A percentile compares a stretch with the other conserved stretches of the same genome.
Conservation (phyloP, 495 filamentous ascomycete genomes). For the Penicillium daleae region DNA sequence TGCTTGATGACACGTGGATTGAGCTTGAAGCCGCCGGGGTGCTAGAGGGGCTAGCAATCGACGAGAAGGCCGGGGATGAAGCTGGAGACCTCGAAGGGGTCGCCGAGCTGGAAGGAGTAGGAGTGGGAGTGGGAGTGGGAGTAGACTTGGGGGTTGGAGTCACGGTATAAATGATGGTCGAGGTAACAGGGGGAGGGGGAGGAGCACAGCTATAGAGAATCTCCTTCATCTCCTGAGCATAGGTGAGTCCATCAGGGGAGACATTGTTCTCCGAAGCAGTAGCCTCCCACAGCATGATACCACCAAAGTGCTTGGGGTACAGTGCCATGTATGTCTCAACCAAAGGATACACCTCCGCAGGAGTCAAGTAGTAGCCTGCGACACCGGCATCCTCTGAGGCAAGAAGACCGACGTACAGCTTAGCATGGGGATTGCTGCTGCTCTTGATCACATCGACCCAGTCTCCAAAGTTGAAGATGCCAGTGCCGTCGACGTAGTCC, state of each 20-base stretch:
- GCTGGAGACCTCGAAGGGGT: conserved; percentile 23
- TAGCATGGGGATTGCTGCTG: conserved; percentile 61
- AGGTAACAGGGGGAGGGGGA: conserved; percentile 27
- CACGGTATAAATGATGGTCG: conserved; percentile 22
- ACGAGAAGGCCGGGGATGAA: conserved; percentile 16
- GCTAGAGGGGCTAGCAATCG: conserved; percentile 18
- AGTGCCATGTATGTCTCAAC: conserved; percentile 52
- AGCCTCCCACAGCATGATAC: conserved; percentile 76
- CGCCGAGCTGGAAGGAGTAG: conserved; percentile 18
- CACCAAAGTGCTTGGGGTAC: conserved; percentile 63
- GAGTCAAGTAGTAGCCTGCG: conserved; percentile 48
- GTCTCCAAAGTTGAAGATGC: conserved; percentile 62
- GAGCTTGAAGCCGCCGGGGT: conserved; percentile 16
- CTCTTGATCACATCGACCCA: conserved; percentile 68
- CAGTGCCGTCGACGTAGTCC: conserved; percentile 43
- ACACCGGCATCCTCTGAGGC: conserved; percentile 44
- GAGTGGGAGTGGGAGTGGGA: conserved; percentile 2
- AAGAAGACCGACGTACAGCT: conserved; percentile 67
- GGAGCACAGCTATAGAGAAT: conserved; percentile 43
- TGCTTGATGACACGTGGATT: conserved; percentile 2
- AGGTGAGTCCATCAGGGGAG: conserved; percentile 45
- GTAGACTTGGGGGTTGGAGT: conserved; percentile 24
- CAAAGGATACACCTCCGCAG: conserved; percentile 51
- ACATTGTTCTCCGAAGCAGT: conserved; percentile 54
- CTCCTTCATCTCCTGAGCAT: conserved; percentile 45